Evolutionary conservation across 148 eudicot species (phyloP).

Genomic region (Talinum fruticosum): DNA sequence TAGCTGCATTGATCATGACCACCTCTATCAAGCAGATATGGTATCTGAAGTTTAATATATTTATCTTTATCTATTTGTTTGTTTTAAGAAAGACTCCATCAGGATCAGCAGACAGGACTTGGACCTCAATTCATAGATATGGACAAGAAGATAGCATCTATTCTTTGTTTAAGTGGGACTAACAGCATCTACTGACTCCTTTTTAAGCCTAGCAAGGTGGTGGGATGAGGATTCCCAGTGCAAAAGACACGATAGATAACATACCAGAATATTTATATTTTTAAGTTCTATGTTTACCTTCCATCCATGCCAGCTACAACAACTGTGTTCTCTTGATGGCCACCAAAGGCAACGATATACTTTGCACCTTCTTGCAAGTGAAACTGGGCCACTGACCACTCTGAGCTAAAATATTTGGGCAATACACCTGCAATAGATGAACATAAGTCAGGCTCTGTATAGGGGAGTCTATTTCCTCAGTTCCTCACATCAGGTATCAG

Average conservation of each 20-base stretch:
- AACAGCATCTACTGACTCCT: not conserved
- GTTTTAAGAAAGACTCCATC: too few species aligned
- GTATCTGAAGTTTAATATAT: not conserved
- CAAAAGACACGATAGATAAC: too few species aligned
- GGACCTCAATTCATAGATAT: not conserved
- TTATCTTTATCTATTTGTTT: too few species aligned
- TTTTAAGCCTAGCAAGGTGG: not conserved
- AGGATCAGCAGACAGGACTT: not conserved
- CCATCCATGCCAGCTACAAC: constrained; percentile 71
- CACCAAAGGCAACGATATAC: constrained; percentile 56
- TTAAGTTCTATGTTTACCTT: constrained; percentile 33
- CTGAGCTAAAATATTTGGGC: constrained; percentile 65
- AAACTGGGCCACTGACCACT: constrained; percentile 69
- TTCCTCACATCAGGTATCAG: not conserved
- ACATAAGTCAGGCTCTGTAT: not conserved
- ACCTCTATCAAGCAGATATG: not conserved
- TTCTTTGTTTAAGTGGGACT: not conserved
- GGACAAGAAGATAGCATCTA: not conserved
- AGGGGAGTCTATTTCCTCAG: not conserved
- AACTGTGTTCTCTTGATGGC: constrained; percentile 56
- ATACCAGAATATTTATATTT: not conserved
- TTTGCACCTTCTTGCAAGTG: constrained; percentile 53
- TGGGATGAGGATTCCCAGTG: not conserved
- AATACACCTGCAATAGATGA: constrained; percentile 50
- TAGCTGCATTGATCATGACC: not conserved